These are phyloP conservation scores for Chrysopogon serrulatus DNA, from an alignment of 176 grass and related monocot genomes.

Conservation along the genomic window DNA sequence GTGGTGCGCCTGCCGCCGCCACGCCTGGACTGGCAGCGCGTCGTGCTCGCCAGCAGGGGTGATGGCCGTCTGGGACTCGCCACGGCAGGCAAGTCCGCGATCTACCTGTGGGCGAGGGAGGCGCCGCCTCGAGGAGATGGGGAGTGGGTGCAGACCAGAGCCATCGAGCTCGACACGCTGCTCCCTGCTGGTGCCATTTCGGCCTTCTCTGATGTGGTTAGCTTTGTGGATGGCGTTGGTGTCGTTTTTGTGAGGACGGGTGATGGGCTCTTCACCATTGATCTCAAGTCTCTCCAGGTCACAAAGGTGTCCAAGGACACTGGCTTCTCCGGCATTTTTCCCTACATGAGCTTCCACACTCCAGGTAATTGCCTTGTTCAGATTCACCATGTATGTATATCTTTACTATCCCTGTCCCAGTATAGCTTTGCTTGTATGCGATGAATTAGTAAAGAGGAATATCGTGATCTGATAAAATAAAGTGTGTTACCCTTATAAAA, in stretches of 20 bases:
- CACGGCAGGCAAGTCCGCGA: background rate
- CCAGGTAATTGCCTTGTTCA: background rate
- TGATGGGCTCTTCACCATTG: background rate
- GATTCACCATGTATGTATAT: background rate
- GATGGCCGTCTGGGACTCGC: background rate
- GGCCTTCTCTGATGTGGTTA: background rate
- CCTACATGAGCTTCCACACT: slow-evolving; percentile 17
- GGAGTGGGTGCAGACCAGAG: background rate
- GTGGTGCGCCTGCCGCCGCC: background rate
- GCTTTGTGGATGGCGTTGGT: background rate
- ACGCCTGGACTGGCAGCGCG: background rate
- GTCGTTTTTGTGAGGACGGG: background rate
- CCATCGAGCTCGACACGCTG: background rate
- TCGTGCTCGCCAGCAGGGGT: background rate
- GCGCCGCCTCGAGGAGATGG: background rate
- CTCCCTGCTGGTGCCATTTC: background rate
- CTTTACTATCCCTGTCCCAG: background rate
- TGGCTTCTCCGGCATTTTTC: background rate
- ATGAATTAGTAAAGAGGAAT: background rate
- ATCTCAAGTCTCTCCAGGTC: slow-evolving; percentile 4
- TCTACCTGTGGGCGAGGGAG: background rate
- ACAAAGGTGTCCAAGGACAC: background rate
- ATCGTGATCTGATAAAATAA: background rate
- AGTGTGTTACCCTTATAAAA: background rate
- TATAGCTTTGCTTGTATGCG: background rate